phyloP scores from a whole-genome alignment of 208 protist genomes.

The Trichomonas gallinae region DNA sequence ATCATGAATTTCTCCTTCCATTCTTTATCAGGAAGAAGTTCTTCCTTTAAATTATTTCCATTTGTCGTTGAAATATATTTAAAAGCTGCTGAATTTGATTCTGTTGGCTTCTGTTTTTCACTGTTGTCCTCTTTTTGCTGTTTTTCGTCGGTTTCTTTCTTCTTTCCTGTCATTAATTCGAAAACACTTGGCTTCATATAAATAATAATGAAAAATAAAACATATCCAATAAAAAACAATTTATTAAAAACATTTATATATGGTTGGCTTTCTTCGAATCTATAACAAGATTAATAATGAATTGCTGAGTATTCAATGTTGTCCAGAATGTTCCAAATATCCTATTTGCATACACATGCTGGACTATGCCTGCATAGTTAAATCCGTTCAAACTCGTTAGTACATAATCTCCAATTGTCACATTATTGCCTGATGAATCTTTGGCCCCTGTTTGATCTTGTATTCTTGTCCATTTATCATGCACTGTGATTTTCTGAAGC shows the following conservation, averaged over 20 bases:
- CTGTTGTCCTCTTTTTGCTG: background rate
- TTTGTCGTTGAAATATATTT: background rate
- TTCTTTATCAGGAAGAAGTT: background rate
- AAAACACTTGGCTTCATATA: background rate
- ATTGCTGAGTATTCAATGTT: too few relatives aligned
- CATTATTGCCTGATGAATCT: background rate
- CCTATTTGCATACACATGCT: background rate
- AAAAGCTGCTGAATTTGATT: background rate
- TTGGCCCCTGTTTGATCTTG: background rate
- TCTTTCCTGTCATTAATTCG: background rate
- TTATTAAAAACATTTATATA: too few relatives aligned
- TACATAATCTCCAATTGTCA: background rate
- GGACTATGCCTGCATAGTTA: background rate
- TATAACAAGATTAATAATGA: too few relatives aligned
- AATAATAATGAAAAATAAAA: background rate
- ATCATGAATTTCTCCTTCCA: background rate
- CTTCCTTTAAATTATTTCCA: background rate
- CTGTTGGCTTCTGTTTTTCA: background rate
- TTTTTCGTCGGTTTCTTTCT: background rate
- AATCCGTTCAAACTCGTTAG: background rate
- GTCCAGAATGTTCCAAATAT: background rate
- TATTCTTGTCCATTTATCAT: background rate
- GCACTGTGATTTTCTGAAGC: background rate
- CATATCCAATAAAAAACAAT: too few relatives aligned
- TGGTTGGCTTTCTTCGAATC: too few relatives aligned